phyloP scores from a whole-genome alignment of 2,329 filamentous ascomycete species.

The Colletotrichum sublineola region DNA sequence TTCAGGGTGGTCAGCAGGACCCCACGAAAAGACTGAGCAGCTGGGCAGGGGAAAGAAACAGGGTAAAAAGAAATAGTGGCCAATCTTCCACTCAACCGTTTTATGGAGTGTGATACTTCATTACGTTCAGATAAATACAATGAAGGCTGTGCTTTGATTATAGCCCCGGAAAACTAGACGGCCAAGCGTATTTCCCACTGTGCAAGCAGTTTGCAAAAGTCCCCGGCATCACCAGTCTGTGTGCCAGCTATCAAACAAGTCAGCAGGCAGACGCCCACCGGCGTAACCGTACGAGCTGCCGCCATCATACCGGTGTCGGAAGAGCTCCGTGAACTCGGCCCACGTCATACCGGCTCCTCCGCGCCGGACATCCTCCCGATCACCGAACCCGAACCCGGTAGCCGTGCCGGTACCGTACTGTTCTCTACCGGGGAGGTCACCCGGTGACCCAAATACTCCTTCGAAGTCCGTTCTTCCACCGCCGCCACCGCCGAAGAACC shows the following conservation, averaged over 20 bases:
- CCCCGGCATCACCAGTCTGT: slow-evolving; percentile 13
- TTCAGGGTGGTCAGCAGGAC: background rate
- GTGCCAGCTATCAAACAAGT: slow-evolving; percentile 26
- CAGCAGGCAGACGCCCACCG: background rate
- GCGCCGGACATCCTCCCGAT: background rate
- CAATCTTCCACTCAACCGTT: background rate
- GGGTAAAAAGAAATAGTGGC: background rate
- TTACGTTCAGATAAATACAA: background rate
- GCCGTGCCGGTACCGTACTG: background rate
- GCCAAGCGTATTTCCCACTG: background rate
- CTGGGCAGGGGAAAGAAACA: background rate
- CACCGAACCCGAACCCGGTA: background rate
- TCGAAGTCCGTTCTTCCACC: background rate
- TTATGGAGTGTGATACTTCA: background rate
- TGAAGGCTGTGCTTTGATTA: background rate
- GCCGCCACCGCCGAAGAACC: background rate
- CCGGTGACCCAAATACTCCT: background rate
- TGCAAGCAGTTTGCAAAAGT: background rate
- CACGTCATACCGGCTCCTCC: slow-evolving; percentile 22
- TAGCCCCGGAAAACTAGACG: background rate
- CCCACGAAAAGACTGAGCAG: background rate
- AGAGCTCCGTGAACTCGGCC: slow-evolving; percentile 22
- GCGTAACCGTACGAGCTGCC: background rate
- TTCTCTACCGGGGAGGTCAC: background rate
- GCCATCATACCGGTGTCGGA: background rate